A percentile compares a stretch with the other conserved stretches of the same genome.
phyloP scores from a whole-genome alignment of 1,284 basidiomycete species.

The Lentinula novae-zelandiae region DNA sequence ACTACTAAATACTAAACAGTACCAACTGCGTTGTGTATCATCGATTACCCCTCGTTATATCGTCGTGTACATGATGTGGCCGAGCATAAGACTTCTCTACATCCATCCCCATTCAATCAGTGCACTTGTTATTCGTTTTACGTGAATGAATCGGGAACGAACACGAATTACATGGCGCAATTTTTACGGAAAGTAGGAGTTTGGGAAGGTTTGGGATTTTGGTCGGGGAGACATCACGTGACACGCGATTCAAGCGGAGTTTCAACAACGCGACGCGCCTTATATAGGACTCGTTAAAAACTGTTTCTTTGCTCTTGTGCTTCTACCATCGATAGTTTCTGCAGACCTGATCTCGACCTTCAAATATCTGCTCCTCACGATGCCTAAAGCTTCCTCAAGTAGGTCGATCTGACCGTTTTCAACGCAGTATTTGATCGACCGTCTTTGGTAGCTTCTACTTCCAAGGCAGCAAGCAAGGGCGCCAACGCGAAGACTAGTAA shows the following conservation, averaged over 20 bases:
- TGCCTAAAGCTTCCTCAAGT: conserved; percentile 7
- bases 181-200: no score
- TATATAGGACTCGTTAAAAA: neutral
- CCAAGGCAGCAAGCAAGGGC: conserved; percentile 2
- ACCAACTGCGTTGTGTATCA: conserved; percentile 5
- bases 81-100: neutral
- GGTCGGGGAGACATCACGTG: no score
- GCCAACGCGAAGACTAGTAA: conserved; percentile 5
- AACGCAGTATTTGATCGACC: neutral
- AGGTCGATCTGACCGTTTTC: neutral
- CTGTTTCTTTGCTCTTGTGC: neutral
- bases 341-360: neutral
- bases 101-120: neutral
- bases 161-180: no score
- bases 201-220: no score
- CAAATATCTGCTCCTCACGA: neutral
- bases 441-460: neutral
- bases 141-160: no score
- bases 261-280: neutral
- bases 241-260: neutral
- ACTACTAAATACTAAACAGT: neutral
- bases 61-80: neutral
- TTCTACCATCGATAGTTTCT: neutral
- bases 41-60: neutral
- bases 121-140: neutral